These are phyloP conservation scores for Panicum virgatum DNA, from an alignment of 202 grass and related monocot species.

Conservation along the genomic window DNA sequence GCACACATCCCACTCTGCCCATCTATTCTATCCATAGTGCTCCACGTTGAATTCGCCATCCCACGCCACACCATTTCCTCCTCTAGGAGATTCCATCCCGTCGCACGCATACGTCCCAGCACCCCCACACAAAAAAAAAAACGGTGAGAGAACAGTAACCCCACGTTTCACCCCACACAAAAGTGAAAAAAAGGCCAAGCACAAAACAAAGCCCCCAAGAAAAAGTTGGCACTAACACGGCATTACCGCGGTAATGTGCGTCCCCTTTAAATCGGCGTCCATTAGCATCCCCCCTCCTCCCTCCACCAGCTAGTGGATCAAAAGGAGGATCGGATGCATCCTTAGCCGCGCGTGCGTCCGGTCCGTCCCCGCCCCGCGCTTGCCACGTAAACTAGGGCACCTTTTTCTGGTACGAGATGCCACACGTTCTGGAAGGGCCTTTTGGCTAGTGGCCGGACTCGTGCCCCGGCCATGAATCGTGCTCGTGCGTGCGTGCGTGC, in stretches of 20 bases:
- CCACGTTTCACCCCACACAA: constrained; percentile 23
- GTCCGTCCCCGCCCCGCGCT: background rate
- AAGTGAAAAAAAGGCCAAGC: too few species aligned
- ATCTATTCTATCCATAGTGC: constrained; percentile 19
- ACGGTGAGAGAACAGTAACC: background rate
- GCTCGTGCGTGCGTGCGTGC: too few species aligned
- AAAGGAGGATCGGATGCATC: constrained; percentile 43
- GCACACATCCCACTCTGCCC: background rate
- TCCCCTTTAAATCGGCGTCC: too few species aligned
- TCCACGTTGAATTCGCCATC: background rate
- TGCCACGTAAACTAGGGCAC: background rate
- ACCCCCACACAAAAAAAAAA: background rate
- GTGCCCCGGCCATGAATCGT: background rate
- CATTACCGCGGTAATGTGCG: constrained; percentile 28
- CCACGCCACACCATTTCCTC: background rate
- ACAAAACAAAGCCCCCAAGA: background rate
- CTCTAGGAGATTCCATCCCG: constrained; percentile 8
- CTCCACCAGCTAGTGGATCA: background rate
- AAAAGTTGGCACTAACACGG: constrained; percentile 35
- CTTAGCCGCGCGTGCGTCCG: background rate
- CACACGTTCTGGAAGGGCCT: constrained; percentile 27
- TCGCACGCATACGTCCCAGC: background rate
- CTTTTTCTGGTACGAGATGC: constrained; percentile 29
- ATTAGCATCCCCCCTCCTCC: background rate
- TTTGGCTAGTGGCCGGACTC: constrained; percentile 17